phyloP scores from a whole-genome alignment of 2,329 filamentous ascomycete genomes.

The Ascocoryne sarcoides region DNA sequence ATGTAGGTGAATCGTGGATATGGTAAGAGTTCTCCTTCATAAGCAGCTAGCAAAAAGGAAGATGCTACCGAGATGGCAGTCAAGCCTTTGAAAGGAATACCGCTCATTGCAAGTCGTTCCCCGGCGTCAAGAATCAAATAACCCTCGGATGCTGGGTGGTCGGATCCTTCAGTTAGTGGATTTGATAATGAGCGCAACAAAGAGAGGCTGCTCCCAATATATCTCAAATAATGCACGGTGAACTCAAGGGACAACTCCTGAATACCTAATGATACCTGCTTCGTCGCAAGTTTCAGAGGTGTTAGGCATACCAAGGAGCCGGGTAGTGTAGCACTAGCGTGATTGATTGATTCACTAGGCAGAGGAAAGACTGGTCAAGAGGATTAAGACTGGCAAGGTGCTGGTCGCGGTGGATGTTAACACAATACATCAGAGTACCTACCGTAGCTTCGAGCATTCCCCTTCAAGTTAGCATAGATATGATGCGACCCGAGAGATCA shows the following conservation, averaged over 20 bases:
- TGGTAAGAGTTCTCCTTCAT: constrained; percentile 18
- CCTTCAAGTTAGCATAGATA: no score
- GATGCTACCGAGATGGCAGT: constrained; percentile 16
- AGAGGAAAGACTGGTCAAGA: no score
- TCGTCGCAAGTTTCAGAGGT: constrained; percentile 4
- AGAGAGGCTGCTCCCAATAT: neutral
- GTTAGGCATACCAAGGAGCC: neutral
- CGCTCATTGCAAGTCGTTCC: constrained; percentile 16
- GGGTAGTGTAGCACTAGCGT: no score
- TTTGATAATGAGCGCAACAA: neutral
- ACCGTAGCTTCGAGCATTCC: no score
- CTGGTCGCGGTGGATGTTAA: no score
- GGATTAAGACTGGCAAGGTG: no score
- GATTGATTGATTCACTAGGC: no score
- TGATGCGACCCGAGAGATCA: no score
- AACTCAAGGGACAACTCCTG: neutral
- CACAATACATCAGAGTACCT: no score
- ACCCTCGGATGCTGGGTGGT: neutral
- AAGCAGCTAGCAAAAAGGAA: constrained; percentile 17
- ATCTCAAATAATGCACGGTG: neutral
- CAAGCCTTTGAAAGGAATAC: constrained; percentile 20
- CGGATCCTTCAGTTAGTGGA: neutral
- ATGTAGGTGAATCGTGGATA: constrained; percentile 26
- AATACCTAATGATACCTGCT: constrained; percentile 1
- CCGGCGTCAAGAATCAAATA: neutral